Evolutionary conservation across 1,284 basidiomycete genomes (phyloP).

Genomic region (Puccinia novopanici): DNA sequence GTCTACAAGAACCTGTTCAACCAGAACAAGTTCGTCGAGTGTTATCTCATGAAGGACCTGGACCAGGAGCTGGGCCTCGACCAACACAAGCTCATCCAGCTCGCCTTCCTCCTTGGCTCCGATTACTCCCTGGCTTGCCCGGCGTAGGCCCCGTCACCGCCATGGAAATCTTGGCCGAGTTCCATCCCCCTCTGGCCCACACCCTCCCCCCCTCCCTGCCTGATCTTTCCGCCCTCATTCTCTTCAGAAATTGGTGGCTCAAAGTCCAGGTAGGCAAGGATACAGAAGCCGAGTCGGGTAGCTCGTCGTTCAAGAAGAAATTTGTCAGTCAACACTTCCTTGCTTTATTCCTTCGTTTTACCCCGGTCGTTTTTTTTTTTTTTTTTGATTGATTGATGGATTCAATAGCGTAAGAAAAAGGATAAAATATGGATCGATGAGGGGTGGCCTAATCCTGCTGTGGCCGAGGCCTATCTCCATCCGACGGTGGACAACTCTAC

Average conservation of each 20-base stretch:
- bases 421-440: slow-evolving; percentile 69
- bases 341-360: neutral
- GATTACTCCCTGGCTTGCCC: slow-evolving; percentile 94
- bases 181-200: slow-evolving; percentile 58
- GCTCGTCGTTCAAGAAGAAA: slow-evolving; percentile 71
- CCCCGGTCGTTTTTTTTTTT: no score
- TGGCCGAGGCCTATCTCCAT: slow-evolving; percentile 89
- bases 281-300: slow-evolving; percentile 67
- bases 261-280: slow-evolving; percentile 91
- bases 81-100: slow-evolving; percentile 78
- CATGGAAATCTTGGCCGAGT: slow-evolving; percentile 90
- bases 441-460: slow-evolving; percentile 86
- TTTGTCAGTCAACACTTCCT: slow-evolving; percentile 70
- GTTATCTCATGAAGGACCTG: slow-evolving; percentile 82
- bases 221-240: slow-evolving; percentile 75
- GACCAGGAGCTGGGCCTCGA: slow-evolving; percentile 84
- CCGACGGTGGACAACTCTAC: slow-evolving; percentile 86
- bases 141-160: slow-evolving; percentile 95
- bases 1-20: slow-evolving; percentile 99
- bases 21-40: slow-evolving; percentile 96
- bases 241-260: slow-evolving; percentile 92
- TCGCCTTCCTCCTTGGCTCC: slow-evolving; percentile 91
- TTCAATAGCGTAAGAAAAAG: slow-evolving; percentile 46
- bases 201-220: slow-evolving; percentile 60
- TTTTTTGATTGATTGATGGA: neutral